phyloP scores from a whole-genome alignment of 768 basidiomycete species.

The Russula earlei region DNA sequence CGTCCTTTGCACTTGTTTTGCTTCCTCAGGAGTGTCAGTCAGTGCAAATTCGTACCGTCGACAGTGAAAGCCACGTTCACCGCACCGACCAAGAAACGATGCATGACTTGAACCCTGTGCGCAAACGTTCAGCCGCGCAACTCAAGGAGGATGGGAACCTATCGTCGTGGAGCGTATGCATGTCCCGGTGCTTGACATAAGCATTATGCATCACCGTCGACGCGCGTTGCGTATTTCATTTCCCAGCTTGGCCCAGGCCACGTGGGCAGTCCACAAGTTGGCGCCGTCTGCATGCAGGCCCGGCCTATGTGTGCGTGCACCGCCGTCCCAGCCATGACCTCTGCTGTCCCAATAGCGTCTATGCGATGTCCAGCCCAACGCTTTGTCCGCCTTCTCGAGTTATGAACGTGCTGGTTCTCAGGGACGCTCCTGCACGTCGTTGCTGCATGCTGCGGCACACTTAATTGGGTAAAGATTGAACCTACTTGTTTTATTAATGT shows the following conservation, averaged over 20 bases:
- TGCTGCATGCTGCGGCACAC: background rate
- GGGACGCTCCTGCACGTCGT: background rate
- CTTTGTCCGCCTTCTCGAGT: background rate
- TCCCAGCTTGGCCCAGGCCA: background rate
- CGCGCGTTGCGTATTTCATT: constrained; percentile 3
- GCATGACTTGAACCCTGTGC: background rate
- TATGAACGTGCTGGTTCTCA: background rate
- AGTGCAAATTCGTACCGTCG: background rate
- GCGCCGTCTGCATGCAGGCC: background rate
- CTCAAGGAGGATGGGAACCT: background rate
- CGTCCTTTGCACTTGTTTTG: constrained; percentile 6
- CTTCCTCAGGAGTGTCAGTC: background rate
- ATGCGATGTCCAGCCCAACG: background rate
- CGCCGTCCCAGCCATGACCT: background rate
- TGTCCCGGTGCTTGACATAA: background rate
- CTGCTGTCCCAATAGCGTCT: background rate
- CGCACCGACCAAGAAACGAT: background rate
- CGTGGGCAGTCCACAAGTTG: background rate
- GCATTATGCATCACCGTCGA: background rate
- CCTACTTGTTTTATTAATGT: constrained; percentile 13
- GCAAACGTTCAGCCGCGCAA: background rate
- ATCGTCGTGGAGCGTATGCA: background rate
- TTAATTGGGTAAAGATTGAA: constrained; percentile 13
- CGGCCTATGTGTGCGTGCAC: too few species aligned
- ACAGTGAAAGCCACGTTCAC: background rate